Evolutionary conservation across 257 asterid species (phyloP), one percentile per base, ranked within the genome.

Genomic region (Haberlea rhodopensis): DNA sequence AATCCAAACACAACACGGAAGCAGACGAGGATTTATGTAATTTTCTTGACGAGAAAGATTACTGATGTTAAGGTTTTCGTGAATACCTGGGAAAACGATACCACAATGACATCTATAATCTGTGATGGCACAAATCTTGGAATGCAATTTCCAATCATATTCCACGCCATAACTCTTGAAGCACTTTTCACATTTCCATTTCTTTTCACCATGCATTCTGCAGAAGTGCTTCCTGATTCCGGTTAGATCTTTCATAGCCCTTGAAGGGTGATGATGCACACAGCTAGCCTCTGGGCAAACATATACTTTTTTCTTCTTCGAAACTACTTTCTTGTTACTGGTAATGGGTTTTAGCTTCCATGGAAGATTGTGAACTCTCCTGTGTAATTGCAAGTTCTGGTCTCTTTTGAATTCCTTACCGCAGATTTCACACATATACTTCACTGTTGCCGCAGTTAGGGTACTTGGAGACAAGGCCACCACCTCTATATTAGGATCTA

Each of bases 21-120:
- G n/a, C n/a, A n/a, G n/a, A n/a, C n/a, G n/a, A n/a, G n/a, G n/a
- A n/a, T n/a, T n/a, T n/a, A n/a, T n/a, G n/a, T n/a, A n/a, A n/a
- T n/a, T n/a, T n/a, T n/a, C n/a, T n/a, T n/a, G n/a, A n/a, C n/a
- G n/a, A n/a, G n/a, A n/a, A n/a, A n/a, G n/a, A n/a, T n/a, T n/a
- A n/a, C n/a, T n/a, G n/a, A n/a, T n/a, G n/a, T n/a, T n/a, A n/a
- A 25, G 28, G 28, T 25, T 25, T 25, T 25, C 1, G 1, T 1
- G 1, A 25, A 1, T 24, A 81, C 87, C 87, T 79, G 32, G 84
- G 74, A 65, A 81, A 66, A 79, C 80, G 32, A 84, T 76, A 40
- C 87, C 87, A 81, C 87, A 81, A 71, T 79, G 80, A 63, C 87
- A 81, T 73, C 80, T 73, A 61, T 81, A 81, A 62, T 81, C 84